Evolutionary conservation across 164 flowering plant species (phyloP).

Genomic region (Vitis labrusca): DNA sequence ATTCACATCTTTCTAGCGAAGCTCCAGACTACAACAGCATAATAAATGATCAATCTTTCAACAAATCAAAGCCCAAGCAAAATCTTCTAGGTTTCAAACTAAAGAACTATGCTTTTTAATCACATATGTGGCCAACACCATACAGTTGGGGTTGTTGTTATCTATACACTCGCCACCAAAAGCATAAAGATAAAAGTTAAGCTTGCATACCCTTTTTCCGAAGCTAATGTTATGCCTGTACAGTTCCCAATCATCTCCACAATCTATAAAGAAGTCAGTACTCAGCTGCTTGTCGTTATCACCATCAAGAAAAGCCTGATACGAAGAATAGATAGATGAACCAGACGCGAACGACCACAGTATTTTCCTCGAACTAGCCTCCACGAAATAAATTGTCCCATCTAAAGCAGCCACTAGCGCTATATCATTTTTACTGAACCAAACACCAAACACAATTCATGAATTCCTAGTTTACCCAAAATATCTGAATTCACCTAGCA

Average conservation of each 20-base stretch:
- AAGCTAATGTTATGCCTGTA: constrained; percentile 30
- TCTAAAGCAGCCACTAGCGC: constrained; percentile 43
- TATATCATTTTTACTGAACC: constrained; percentile 29
- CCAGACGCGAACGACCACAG: constrained; percentile 62
- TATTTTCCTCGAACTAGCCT: constrained; percentile 28
- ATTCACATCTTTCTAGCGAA: background rate
- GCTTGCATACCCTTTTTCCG: constrained; percentile 37
- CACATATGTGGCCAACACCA: no score
- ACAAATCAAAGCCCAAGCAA: background rate
- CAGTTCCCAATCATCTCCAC: constrained; percentile 53
- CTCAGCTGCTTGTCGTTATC: constrained; percentile 20
- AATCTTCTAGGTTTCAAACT: background rate
- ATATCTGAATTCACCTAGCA: no score
- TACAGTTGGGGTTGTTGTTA: no score
- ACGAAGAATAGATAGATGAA: constrained; percentile 51
- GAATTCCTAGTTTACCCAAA: no score
- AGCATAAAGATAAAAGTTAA: no score
- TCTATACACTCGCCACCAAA: no score
- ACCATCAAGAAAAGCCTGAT: constrained; percentile 30
- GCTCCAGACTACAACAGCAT: background rate
- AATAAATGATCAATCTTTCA: background rate
- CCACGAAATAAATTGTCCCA: constrained; percentile 52
- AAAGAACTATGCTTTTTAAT: background rate
- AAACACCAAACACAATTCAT: background rate
- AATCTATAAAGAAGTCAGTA: constrained; percentile 37